These are phyloP conservation scores for Rhazya stricta DNA, from an alignment of 257 asterid species.

Conservation along the genomic window DNA sequence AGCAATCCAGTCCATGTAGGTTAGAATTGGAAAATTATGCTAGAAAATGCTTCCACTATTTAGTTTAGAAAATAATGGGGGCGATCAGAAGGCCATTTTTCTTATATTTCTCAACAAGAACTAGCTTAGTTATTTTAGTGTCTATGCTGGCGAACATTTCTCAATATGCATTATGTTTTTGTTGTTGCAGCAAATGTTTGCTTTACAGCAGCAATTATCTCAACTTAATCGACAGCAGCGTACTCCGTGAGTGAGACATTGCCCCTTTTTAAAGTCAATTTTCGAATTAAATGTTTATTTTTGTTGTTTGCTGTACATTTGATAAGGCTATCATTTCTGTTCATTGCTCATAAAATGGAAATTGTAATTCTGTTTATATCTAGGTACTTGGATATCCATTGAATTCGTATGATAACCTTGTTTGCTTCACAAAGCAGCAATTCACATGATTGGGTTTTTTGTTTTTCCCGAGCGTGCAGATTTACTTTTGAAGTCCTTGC, in stretches of 20 bases:
- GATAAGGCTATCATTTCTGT: neutral
- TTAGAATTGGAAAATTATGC: neutral
- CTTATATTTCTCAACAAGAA: neutral
- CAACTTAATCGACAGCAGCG: constrained; percentile 3
- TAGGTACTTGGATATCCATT: neutral
- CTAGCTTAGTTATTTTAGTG: neutral
- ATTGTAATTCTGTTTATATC: neutral
- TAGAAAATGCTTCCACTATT: neutral
- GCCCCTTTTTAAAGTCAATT: neutral
- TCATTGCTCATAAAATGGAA: neutral
- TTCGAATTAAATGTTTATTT: neutral
- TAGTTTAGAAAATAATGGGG: neutral
- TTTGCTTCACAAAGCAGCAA: too few species aligned
- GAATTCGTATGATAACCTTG: neutral
- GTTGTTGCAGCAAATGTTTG: constrained; percentile 9
- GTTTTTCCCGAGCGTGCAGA: neutral
- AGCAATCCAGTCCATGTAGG: neutral
- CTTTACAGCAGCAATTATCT: constrained; percentile 2
- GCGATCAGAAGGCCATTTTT: neutral
- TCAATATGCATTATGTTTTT: neutral
- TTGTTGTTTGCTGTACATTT: neutral
- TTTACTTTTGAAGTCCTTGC: too few species aligned
- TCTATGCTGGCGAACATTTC: neutral
- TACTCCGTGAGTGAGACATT: neutral
- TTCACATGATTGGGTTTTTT: too few species aligned